Percentiles rank a stretch among this genome's conserved stretches.
Evolutionary conservation across 2,329 filamentous ascomycete genomes (phyloP).

Genomic region (Paecilomyces sp.): DNA sequence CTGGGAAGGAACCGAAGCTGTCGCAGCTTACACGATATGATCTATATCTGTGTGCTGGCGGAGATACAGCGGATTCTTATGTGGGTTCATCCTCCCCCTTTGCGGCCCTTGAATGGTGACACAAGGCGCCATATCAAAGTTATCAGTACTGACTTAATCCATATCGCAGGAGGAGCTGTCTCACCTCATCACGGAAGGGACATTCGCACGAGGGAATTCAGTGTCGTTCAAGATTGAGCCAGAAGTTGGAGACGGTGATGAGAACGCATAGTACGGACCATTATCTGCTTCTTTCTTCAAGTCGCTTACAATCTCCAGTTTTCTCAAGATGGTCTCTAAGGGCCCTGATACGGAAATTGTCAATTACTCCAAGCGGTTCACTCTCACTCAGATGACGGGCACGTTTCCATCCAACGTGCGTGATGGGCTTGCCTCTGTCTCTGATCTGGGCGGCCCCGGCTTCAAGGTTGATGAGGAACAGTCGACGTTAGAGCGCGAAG

Average conservation of each 20-base stretch:
- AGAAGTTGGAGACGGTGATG: conserved; percentile 36
- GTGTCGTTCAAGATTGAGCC: conserved; percentile 40
- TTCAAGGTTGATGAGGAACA: conserved; percentile 10
- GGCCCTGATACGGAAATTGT: conserved; percentile 48
- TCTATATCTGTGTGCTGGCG: conserved; percentile 55
- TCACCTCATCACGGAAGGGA: conserved; percentile 29
- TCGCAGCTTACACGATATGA: conserved; percentile 48
- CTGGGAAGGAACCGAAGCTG: conserved; percentile 43
- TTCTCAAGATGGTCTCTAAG: conserved; percentile 52
- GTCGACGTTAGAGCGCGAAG: conserved; percentile 10
- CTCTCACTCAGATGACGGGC: conserved; percentile 58
- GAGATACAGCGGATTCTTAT: conserved; percentile 44
- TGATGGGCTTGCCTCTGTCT: conserved; percentile 2
- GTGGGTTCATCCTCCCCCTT: conserved; percentile 23
- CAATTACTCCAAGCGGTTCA: conserved; percentile 58
- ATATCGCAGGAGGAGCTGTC: conserved; percentile 33
- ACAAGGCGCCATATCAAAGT: background rate
- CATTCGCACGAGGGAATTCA: conserved; percentile 33
- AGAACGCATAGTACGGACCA: conserved; percentile 51
- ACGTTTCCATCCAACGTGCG: conserved; percentile 41
- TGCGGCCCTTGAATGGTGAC: background rate
- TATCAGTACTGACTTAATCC: background rate
- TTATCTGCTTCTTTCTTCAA: background rate
- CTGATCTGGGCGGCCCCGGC: conserved; percentile 18
- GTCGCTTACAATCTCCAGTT: conserved; percentile 32